Evolutionary conservation across 1,284 basidiomycete species (phyloP).

Genomic region (Tetrapyrgos nigripes): DNA sequence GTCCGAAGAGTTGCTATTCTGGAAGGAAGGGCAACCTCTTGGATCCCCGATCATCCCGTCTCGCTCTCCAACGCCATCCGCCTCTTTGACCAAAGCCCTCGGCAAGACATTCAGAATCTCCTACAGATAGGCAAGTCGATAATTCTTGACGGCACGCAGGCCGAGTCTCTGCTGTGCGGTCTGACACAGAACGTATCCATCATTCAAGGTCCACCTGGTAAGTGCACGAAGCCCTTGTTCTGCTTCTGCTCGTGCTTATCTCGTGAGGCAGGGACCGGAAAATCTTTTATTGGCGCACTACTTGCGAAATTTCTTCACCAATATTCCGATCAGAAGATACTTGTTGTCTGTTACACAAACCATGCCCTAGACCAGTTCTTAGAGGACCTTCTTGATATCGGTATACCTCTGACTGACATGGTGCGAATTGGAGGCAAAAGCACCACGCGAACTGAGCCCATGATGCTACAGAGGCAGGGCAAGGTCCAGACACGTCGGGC

Average conservation of each 20-base stretch:
- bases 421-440: slow-evolving; percentile 63
- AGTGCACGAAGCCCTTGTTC: slow-evolving; percentile 17
- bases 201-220: slow-evolving; percentile 74
- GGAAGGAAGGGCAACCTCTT: slow-evolving; percentile 42
- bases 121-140: slow-evolving; percentile 46
- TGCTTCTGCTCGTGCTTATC: background rate
- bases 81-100: slow-evolving; percentile 38
- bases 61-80: slow-evolving; percentile 34
- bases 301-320: slow-evolving; percentile 63
- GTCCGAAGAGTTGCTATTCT: slow-evolving; percentile 55
- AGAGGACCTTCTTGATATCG: slow-evolving; percentile 61
- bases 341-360: slow-evolving; percentile 73
- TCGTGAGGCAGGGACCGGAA: slow-evolving; percentile 61
- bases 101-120: slow-evolving; percentile 45
- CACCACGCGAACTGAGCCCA: slow-evolving; percentile 47
- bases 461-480: slow-evolving; percentile 45
- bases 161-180: slow-evolving; percentile 53
- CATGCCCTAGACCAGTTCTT: slow-evolving; percentile 72
- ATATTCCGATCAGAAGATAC: slow-evolving; percentile 49
- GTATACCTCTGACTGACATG: slow-evolving; percentile 53
- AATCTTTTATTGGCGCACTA: slow-evolving; percentile 70
- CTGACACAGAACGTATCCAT: slow-evolving; percentile 61
- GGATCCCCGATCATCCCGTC: slow-evolving; percentile 12
- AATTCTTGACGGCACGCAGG: slow-evolving; percentile 57
- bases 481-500: slow-evolving; percentile 20